Evolutionary conservation across 176 grass and related monocot genomes (phyloP), one percentile per base, ranked within the genome.

Genomic region (Areca catechu): DNA sequence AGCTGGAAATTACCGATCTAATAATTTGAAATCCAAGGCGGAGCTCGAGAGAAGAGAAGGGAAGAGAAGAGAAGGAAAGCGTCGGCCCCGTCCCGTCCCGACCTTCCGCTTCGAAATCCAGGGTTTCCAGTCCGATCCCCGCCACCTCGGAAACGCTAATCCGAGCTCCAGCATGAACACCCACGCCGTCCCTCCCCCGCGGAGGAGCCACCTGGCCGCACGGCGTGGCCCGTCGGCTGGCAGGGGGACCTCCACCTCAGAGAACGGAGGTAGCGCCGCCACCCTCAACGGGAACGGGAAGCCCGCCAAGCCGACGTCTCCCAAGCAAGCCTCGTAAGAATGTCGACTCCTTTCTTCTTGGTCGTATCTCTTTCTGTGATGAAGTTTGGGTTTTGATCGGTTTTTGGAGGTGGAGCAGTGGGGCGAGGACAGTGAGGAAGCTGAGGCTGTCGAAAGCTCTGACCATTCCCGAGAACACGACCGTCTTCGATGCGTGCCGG

Each of bases 371-470:
- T 43, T 43, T 12, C 10, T 43, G 34, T 12, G 34, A 43, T 43
- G 7, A 34, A 9, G 6, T 34, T 34, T 77, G 23, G 16, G 58
- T 68, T 80, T 52, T 60, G 6, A 20, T 74, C 66, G 58, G 17
- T 29, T 66, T 65, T 61, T 37, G 30, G 27, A 22, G 68, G 50
- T 79, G 20, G 21, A 30, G 15, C 48, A 91, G 88, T 29, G 84
- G 81, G 59, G 94, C 89, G 73, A 89, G 88, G 65, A 98, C 88
- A 25, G 93, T 98, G 73, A 98, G 88, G 93, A 89, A 88, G 76
- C 63, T 98, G 70, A 77, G 88, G 70, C 59, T 98, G 20, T 98
- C 93, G 54, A 92, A 98, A 76, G 87, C 93, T 21, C 79, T 98
- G 50, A 98, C 93, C 24, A 98, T 92, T 69, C 76, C 87, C 16